These are phyloP conservation scores for Dalbergia cochinchinensis DNA, from an alignment of 306 rosid species.

Conservation along the genomic window DNA sequence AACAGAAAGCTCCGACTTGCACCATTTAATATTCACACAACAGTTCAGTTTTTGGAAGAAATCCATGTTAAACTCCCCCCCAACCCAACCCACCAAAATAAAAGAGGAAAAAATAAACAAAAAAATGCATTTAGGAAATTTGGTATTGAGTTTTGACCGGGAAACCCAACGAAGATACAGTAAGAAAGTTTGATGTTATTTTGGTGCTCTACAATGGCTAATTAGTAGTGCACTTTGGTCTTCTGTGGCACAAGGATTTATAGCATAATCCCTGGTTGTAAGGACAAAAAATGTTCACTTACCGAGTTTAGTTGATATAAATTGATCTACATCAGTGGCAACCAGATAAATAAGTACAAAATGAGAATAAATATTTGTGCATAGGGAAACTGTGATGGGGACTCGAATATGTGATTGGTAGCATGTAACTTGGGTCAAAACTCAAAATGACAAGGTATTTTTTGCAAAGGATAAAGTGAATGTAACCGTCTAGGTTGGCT, in stretches of 20 bases:
- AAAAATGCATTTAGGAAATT: slow-evolving; percentile 30
- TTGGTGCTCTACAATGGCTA: neutral
- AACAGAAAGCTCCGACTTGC: neutral
- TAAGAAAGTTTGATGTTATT: neutral
- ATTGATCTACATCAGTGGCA: neutral
- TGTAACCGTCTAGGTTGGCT: neutral
- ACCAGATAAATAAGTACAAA: neutral
- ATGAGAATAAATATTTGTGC: neutral
- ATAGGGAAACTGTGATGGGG: neutral
- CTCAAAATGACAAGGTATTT: neutral
- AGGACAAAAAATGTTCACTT: neutral
- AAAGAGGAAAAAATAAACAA: neutral
- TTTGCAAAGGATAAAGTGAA: neutral
- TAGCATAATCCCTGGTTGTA: neutral
- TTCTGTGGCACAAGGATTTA: neutral
- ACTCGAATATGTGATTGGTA: neutral
- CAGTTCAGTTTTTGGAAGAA: slow-evolving; percentile 19
- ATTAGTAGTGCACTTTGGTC: neutral
- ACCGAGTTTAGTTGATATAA: neutral
- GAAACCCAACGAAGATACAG: slow-evolving; percentile 13
- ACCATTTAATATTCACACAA: neutral
- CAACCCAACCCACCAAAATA: neutral
- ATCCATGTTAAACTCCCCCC: neutral
- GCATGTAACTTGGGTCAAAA: neutral
- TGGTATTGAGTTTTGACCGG: neutral